Evolutionary conservation across 805 yeast genomes (phyloP), one percentile per base, ranked within the genome.

Genomic region (Saccharomycopsis vini): DNA sequence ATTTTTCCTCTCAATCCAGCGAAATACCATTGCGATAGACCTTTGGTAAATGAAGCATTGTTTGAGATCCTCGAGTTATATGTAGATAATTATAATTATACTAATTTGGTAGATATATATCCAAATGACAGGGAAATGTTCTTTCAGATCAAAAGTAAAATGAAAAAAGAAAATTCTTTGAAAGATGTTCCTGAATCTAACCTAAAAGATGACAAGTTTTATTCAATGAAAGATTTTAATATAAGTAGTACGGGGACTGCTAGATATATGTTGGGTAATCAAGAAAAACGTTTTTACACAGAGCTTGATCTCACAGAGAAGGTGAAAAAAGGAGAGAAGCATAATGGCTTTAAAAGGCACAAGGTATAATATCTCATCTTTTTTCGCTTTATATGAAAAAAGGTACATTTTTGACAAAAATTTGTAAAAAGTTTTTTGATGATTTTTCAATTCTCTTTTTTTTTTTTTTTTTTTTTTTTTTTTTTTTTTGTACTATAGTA

Each of bases 41-140:
- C 51, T 10, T 51, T 60, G 4, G 56, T 71, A 2, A 61, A 65
- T 44, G 69, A 76, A 50, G 77, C 77, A 1, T 67, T 79, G 33
- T 63, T 73, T 30, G 80, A 76, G 46, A 61, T 81, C 5, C 61
- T 81, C 38, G 79, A 79, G 50, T 72, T 73, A 52, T 81, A 77
- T 54, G 72, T 79, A 43, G 77, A 78, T 54, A 70, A 71, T 50
- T 72, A 69, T 58, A 72, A 71, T 48, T 62, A 63, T 39, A 69
- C 80, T 36, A 67, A 70, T 30, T 61, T 81, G 40, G 69, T 70
- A 34, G 66, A 64, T 28, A 50, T 54, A 34, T 63, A 67, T 51
- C 66, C 68, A 1, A 52, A 51, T 1, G 53, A 52, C 7, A 56
- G 64, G 19, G 65, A 63, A 22, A 54, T 51, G 4, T 66, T 69